Conservation (phyloP, 441 rosid species). For the Erodium trifolium region DNA sequence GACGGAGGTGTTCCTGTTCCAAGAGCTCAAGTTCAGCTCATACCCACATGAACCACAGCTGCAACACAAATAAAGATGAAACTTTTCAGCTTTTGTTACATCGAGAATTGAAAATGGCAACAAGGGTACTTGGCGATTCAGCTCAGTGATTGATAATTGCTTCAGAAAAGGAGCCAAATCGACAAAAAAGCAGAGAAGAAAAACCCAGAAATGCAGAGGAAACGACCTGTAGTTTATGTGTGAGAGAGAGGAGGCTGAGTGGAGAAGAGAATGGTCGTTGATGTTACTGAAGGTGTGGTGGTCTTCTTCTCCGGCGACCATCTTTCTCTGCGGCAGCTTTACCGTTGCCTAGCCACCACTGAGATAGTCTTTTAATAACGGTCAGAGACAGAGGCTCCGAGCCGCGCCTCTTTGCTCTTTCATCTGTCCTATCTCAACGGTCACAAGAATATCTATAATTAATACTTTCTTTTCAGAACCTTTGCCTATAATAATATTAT, state of each 20-base stretch:
- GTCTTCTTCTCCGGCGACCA: slow-evolving; percentile 6
- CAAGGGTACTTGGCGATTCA: neutral
- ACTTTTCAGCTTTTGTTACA: neutral
- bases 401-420: neutral
- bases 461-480: neutral
- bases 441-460: neutral
- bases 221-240: slow-evolving; percentile 3
- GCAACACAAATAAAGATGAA: neutral
- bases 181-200: neutral
- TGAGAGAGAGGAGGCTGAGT: neutral
- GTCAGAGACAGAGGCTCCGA: neutral
- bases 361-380: too few relatives aligned
- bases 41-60: slow-evolving; percentile 2
- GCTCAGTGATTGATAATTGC: neutral
- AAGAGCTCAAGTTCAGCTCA: neutral
- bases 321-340: too few relatives aligned
- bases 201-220: neutral
- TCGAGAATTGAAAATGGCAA: neutral
- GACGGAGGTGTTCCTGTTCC: neutral
- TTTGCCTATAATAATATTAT: too few relatives aligned
- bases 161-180: neutral
- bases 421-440: neutral
- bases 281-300: neutral
- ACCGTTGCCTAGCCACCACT: too few relatives aligned
- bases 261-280: neutral